Evolutionary conservation across 2,329 filamentous ascomycete genomes (phyloP).

Genomic region (Aspergillus thermomutatus): DNA sequence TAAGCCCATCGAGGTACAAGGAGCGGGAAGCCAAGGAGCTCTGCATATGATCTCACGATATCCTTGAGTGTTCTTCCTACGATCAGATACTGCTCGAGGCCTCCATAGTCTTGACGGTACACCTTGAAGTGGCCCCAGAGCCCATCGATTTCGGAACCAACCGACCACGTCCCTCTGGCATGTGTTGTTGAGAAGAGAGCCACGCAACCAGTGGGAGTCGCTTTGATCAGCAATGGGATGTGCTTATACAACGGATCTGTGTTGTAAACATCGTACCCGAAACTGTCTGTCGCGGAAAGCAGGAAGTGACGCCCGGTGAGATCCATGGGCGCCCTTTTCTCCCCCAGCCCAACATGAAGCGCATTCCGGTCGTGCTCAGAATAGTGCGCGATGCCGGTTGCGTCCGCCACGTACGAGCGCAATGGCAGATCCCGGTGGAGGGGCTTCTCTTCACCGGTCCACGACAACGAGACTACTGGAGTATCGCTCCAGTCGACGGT

Average conservation of each 20-base stretch:
- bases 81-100: conserved; percentile 68
- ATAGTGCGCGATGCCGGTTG: conserved; percentile 62
- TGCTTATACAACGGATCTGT: conserved; percentile 75
- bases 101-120: conserved; percentile 68
- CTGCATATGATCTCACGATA: conserved; percentile 63
- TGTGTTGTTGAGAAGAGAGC: conserved; percentile 67
- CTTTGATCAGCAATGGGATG: conserved; percentile 69
- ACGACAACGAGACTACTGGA: conserved; percentile 57
- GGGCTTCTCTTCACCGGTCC: conserved; percentile 48
- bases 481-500: conserved; percentile 57
- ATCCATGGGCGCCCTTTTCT: conserved; percentile 72
- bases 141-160: conserved; percentile 71
- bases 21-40: conserved; percentile 64
- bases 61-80: conserved; percentile 64
- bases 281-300: conserved; percentile 67
- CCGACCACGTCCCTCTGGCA: conserved; percentile 60
- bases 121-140: conserved; percentile 74
- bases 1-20: conserved; percentile 70
- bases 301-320: conserved; percentile 64
- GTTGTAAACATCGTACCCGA: conserved; percentile 68
- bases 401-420: conserved; percentile 64
- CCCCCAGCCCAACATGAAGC: conserved; percentile 67
- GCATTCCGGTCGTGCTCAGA: conserved; percentile 59
- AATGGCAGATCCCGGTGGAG: conserved; percentile 62
- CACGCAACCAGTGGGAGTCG: conserved; percentile 60